Base-by-base conservation (phyloP, 805 yeast genomes). In the Candida odintsovae region DNA sequence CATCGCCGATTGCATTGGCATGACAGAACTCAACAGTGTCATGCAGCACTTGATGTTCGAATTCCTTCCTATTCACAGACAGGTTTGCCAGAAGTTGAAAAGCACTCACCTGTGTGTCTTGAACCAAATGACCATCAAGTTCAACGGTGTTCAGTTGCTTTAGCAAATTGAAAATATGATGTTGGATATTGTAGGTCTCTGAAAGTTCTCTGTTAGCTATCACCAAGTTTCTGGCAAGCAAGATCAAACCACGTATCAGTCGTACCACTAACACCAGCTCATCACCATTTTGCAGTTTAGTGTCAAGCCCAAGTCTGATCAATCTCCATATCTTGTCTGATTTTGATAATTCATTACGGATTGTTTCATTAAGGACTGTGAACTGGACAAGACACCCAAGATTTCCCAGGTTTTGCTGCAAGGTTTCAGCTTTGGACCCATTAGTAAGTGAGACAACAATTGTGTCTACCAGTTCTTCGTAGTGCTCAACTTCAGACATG, bases 181-280 rank as follows among this genome's bases (percentile, higher is more conserved):
- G 6, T 36, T 50, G 18, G 6, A 55, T 38, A 11, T 43, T 38
- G 9, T 59, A 28, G 2, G 50, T 49, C 45, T 59, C 65, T 6
- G 72, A 65, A 3, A 59, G 43, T 6, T 49, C 56, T 25, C 65
- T 63, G 40, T 67, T 65, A 35, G 59, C 52, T 1, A 66, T 68
- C 0, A 72, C 66, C 25, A 77, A 50, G 52, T 77, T 78, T 49
- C 84, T 61, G 25, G 70, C 61, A 16, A 78, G 45, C 16, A 80
- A 49, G 1, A 77, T 46, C 1, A 70, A 50, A 2, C 80, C 84
- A 52, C 82, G 64, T 3, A 72, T 47, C 3, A 71, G 51, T 40
- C 83, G 62, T 9, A 63, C 51, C 4, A 53, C 47, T 3, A 50
- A 41, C 3, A 23, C 49, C 12, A 48, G 29, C 9, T 51, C 45